Percentiles rank a stretch among this genome's conserved stretches.
These are phyloP conservation scores for Fusarium incarnatum DNA, from an alignment of 2,329 filamentous ascomycete species.

Conservation along the genomic window DNA sequence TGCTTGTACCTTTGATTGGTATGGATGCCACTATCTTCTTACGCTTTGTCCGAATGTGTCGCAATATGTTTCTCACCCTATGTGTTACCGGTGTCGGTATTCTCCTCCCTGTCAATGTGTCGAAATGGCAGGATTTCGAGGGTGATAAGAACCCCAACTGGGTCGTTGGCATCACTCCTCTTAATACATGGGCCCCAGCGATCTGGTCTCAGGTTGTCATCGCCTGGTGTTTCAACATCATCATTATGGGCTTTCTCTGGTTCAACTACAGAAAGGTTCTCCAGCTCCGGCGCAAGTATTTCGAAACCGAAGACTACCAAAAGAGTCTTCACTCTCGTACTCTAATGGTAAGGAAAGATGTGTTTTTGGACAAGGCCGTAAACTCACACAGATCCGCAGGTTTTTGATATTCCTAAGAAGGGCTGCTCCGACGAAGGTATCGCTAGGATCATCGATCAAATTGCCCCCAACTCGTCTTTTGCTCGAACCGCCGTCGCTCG, in stretches of 20 bases:
- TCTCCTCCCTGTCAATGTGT: constrained; percentile 83
- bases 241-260: constrained; percentile 86
- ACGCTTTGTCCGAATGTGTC: constrained; percentile 88
- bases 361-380: not conserved
- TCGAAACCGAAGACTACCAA: constrained; percentile 89
- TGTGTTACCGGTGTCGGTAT: constrained; percentile 79
- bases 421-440: constrained; percentile 87
- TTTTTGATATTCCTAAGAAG: constrained; percentile 86
- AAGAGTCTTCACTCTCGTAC: constrained; percentile 83
- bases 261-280: constrained; percentile 85
- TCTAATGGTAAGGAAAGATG: constrained; percentile 65
- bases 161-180: constrained; percentile 71
- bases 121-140: constrained; percentile 51
- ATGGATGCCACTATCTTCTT: constrained; percentile 93
- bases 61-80: constrained; percentile 85
- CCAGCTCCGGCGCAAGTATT: constrained; percentile 79
- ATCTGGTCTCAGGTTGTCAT: constrained; percentile 71
- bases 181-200: constrained; percentile 62
- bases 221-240: constrained; percentile 75
- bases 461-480: constrained; percentile 81
- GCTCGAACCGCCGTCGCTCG: constrained; percentile 86
- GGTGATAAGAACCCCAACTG: constrained; percentile 50
- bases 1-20: constrained; percentile 84
- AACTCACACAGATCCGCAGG: constrained; percentile 57
- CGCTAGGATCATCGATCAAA: constrained; percentile 81